Conservation (phyloP, 2,329 filamentous ascomycete genomes). For the Karstenula rhodostoma region DNA sequence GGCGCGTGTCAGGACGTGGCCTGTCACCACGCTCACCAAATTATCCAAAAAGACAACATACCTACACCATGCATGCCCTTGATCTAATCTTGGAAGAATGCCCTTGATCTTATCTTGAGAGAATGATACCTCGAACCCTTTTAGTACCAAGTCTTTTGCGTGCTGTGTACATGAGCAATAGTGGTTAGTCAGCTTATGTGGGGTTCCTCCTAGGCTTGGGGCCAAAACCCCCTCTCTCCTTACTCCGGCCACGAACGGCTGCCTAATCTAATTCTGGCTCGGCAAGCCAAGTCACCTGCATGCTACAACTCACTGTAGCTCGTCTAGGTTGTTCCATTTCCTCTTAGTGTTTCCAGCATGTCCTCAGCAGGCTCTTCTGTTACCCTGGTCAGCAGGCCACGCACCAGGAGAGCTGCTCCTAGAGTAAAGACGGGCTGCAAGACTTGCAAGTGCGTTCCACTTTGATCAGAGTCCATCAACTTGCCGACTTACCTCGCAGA, state of each 20-base stretch:
- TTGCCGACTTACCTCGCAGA: slow-evolving; percentile 12
- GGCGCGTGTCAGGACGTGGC: not conserved
- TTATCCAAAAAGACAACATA: not conserved
- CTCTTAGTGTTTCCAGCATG: not conserved
- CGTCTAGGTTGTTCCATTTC: not conserved
- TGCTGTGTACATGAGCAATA: not conserved
- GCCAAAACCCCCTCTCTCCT: not conserved
- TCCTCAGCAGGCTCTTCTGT: slow-evolving; percentile 3
- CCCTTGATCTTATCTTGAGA: too few species aligned
- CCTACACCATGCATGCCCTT: not conserved
- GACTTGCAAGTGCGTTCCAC: slow-evolving; percentile 32
- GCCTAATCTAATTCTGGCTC: not conserved
- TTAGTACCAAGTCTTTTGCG: too few species aligned
- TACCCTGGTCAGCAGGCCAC: slow-evolving; percentile 4
- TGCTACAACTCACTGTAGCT: not conserved
- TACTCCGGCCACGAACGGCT: not conserved
- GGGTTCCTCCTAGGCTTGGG: slow-evolving; percentile 4
- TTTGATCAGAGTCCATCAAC: not conserved
- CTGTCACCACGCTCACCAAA: too few species aligned
- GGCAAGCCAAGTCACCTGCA: not conserved
- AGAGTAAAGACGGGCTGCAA: slow-evolving; percentile 33
- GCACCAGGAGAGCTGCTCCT: slow-evolving; percentile 8
- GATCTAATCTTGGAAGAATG: not conserved
- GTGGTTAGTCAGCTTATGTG: slow-evolving; percentile 12
- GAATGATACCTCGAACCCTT: not conserved